Base-by-base conservation (phyloP, 1,284 basidiomycete genomes). In the Pyrrhoderma lamaoense region DNA sequence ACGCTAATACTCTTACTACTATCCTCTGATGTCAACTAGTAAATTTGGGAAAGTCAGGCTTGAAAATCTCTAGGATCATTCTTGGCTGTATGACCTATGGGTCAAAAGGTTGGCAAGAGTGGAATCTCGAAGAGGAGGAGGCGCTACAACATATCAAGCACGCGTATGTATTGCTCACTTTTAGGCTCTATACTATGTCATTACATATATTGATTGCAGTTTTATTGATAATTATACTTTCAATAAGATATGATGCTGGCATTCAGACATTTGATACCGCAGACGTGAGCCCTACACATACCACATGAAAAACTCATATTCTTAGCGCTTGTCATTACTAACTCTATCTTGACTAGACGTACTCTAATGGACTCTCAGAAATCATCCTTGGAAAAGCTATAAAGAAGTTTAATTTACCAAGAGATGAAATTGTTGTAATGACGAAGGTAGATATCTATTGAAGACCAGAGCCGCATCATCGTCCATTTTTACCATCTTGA, bases 301-400 rank as follows among this genome's bases (percentile, higher is more conserved):
- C 9, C n/a, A 18, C 46, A 31, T 11, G 7, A 5, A 5, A 31
- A n/a, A n/a, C n/a, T n/a, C n/a, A n/a, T n/a, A n/a, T n/a, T n/a
- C 22, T 21, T 23, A 22, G 37, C n/a, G n/a, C n/a, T n/a, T n/a
- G n/a, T n/a, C n/a, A n/a, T n/a, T n/a, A n/a, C n/a, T n/a, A n/a
- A n/a, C n/a, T n/a, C n/a, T n/a, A n/a, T n/a, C n/a, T n/a, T 31
- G 5, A 31, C 4, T 27, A 70, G 56, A 60, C 64, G n/a, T 74
- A 74, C 62, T 64, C 64, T 18, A 61, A 64, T 36, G 73, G 72
- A 25, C 60, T 67, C 42, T 68, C 64, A 18, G 73, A 77, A 59
- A 58, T 66, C 22, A 66, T 73, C 56, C 64, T 75, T 53, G 74
- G 74, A 21, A 69, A 73, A 53, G 74, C 73, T 3, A 66, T 77